Evolutionary conservation across 2,329 filamentous ascomycete genomes (phyloP), one percentile per base, ranked within the genome.

Genomic region (Calonectria naviculata): DNA sequence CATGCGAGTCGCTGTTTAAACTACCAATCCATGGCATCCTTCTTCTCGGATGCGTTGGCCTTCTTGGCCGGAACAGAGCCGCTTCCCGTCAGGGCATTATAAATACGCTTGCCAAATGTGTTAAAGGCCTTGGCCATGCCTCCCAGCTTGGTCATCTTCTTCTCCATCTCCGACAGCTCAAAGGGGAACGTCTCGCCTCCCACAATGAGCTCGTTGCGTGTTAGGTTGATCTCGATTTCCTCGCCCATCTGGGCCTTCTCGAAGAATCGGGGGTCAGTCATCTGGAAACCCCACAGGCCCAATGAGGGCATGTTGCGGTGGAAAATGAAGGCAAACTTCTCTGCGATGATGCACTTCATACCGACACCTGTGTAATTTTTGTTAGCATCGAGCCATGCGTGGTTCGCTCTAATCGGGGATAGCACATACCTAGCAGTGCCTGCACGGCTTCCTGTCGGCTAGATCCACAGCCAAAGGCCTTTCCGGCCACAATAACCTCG

Each of bases 361-460:
- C 38, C 58, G 12, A 28, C 19, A 19, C 47, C 47, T 52, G 29
- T 52, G 10, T 52, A n/a, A n/a, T 31, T 12, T 31, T 9, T 52
- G 47, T 31, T 46, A 46, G 42, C 42, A 8, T 10, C 13, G n/a
- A 12, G 5, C 19, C 42, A 24, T 2, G 3, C 10, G 10, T 12
- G 34, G 10, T 36, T 36, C 34, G n/a, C n/a, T n/a, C n/a, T n/a
- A n/a, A n/a, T n/a, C n/a, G n/a, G 5, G 15, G 44, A 28, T 49
- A 21, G 4, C n/a, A 52, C 58, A 31, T 28, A 24, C 58, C 58
- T 26, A 61, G 24, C 17, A 61, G 41, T 13, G 58, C 58, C 58
- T 61, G 58, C 36, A 61, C 58, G n/a, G 58, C 58, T 17, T 61
- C 58, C 58, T 61, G 58, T 31, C 58, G 58, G 41, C 58, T 61